phyloP scores from a whole-genome alignment of 306 rosid genomes.

The Vigna reflexopilosa region DNA sequence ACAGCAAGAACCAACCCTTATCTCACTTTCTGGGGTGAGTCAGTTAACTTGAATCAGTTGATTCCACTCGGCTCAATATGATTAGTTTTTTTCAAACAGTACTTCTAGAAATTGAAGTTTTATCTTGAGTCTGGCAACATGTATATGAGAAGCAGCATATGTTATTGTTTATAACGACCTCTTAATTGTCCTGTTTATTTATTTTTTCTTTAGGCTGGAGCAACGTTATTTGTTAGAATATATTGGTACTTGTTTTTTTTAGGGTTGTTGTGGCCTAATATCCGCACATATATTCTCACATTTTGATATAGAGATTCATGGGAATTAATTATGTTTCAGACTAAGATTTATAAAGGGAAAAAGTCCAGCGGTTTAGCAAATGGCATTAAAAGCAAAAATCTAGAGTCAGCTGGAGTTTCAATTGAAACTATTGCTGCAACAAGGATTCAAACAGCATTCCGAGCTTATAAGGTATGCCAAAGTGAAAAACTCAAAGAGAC shows the following conservation, averaged over 20 bases:
- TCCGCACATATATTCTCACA: conserved; percentile 30
- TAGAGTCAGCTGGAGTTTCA: conserved; percentile 53
- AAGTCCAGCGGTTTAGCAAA: conserved; percentile 38
- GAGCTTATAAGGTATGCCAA: conserved; percentile 65
- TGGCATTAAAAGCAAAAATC: conserved; percentile 36
- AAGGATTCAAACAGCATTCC: conserved; percentile 76
- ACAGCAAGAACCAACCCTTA: background rate
- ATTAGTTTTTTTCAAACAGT: background rate
- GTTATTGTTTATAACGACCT: background rate
- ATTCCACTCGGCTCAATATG: background rate
- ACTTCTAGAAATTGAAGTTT: background rate
- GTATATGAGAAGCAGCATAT: background rate
- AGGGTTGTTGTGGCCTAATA: conserved; percentile 23
- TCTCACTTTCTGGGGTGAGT: background rate
- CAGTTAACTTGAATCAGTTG: background rate
- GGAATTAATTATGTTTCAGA: conserved; percentile 49
- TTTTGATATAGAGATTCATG: conserved; percentile 49
- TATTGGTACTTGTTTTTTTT: conserved; percentile 20
- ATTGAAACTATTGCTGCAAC: conserved; percentile 73
- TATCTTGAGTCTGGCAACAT: background rate
- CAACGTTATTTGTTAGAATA: conserved; percentile 26
- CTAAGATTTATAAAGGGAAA: conserved; percentile 39
- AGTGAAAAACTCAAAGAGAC: conserved; percentile 24
- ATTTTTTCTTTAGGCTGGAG: background rate
- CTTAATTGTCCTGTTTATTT: background rate